Evolutionary conservation across 495 filamentous ascomycete genomes (phyloP), one percentile per base, ranked within the genome.

Genomic region (Neurospora hispaniola): DNA sequence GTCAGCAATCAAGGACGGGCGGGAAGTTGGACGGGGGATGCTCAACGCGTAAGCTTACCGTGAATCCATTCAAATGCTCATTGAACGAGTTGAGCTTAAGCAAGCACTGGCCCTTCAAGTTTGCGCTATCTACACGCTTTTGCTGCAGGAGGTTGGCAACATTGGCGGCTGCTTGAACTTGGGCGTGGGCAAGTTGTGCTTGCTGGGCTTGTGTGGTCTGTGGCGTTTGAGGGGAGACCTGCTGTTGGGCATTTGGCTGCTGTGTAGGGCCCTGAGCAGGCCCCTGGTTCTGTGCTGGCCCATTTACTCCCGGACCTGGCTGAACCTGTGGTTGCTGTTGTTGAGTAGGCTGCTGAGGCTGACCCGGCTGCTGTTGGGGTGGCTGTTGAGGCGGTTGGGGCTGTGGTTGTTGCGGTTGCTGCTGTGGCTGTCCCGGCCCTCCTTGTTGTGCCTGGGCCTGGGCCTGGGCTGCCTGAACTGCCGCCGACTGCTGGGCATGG

Each of bases 11-110:
- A 38, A 39, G 38, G 59, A 44, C 10, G 14, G 16, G 42, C 0
- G 2, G 20, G 2, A 35, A 40, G 35, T 16, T 46, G 20, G n/a
- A 18, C 38, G 31, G 23, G 68, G 43, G 44, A 59, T 59, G 48
- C 11, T 59, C 3, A 27, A 42, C n/a, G 73, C 18, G n/a, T 4
- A 14, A 31, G 84, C 88, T 80, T 81, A 91, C 87, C 41, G 82
- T 80, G 77, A 91, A 93, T 70, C 84, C 84, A 75, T 90, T 91
- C 12, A 97, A 81, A 69, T 90, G 82, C 76, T 95, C 91, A 31
- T 87, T 86, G 75, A 94, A 94, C 70, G 85, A 84, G 74, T 91
- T 84, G 46, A 97, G 81, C 74, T 85, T 88, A 70, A 94, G 76
- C 12, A 92, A 80, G 38, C 87, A 86, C 10, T 86, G 77, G 5